These are phyloP conservation scores for Trichaptum fuscoviolaceum DNA, from an alignment of 768 basidiomycete genomes.

Conservation along the genomic window DNA sequence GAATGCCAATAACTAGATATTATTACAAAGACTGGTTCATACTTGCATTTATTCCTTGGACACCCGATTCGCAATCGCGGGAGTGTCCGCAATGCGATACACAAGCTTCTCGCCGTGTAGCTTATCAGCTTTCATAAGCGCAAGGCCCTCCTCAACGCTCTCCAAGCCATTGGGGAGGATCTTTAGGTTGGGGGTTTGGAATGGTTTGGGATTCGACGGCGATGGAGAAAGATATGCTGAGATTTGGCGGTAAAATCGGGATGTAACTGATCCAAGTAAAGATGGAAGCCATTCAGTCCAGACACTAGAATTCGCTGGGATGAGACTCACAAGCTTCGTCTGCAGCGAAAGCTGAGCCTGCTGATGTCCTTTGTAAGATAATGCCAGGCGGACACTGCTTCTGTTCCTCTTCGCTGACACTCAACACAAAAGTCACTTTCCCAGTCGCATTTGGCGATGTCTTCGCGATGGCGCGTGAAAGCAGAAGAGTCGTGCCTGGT, in stretches of 20 bases:
- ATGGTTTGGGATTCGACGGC: neutral
- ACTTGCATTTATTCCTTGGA: neutral
- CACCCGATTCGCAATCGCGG: neutral
- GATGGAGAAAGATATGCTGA: neutral
- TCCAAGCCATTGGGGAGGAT: neutral
- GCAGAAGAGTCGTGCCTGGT: neutral
- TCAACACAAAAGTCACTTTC: neutral
- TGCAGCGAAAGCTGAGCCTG: neutral
- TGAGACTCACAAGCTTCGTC: neutral
- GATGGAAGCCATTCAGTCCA: neutral
- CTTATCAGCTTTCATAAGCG: neutral
- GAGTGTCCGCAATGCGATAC: constrained; percentile 7
- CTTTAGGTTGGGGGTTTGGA: neutral
- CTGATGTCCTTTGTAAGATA: neutral
- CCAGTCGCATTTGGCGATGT: neutral
- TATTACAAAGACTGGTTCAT: neutral
- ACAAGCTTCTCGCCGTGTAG: constrained; percentile 7
- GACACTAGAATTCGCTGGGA: neutral
- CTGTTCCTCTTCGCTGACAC: neutral
- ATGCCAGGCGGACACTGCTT: neutral
- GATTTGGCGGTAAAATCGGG: neutral
- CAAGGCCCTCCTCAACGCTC: neutral
- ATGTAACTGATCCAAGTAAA: neutral
- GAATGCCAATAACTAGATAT: too few relatives aligned
- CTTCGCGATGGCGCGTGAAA: neutral